Base-by-base conservation (phyloP, 2,329 filamentous ascomycete species). In the Colletotrichum spaethianum region DNA sequence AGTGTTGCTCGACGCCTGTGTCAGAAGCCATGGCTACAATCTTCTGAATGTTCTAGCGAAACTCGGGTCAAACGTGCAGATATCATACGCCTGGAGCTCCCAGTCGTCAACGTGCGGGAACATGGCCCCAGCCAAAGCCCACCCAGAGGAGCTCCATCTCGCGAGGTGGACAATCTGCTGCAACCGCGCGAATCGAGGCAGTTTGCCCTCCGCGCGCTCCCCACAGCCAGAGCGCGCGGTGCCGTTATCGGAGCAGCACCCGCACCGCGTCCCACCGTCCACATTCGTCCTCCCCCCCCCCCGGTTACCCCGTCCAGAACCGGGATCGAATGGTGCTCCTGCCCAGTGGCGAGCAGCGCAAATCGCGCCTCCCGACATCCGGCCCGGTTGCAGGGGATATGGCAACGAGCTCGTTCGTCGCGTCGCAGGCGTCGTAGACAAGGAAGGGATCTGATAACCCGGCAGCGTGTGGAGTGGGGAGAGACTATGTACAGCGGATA, bases 191-290 rank as follows among this genome's bases (percentile, higher is more conserved):
- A 57, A 57, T 57, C 33, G 55, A 20, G n/a, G 33, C 12, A 20
- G 42, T 18, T 12, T 55, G 20, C 31, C 20, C 31, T 36, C 52
- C 11, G 31, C 5, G 11, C 36, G n/a, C 36, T 28, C 55, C 55
- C 26, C 33, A 20, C 11, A 40, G 11, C 33, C 36, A 26, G 33
- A 56, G 20, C 33, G 18, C n/a, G 46, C 60, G 46, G 31, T 31
- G 60, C 60, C 60, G 60, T 40, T 63, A 63, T 63, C 60, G 60
- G 60, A 63, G 42, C 16, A 52, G n/a, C 57, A 40, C 40, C 28
- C 12, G 53, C 53, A 16, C 53, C 12, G 20, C 26, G 18, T 12
- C 26, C 55, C 14, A 28, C 9, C 11, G 5, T 20, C 20, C 42
- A 26, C 55, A 23, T 26, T 14, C 8, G 8, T 3, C 46, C n/a